Evolutionary conservation across 768 basidiomycete genomes (phyloP).

Genomic region (Ephemerocybe angulata): DNA sequence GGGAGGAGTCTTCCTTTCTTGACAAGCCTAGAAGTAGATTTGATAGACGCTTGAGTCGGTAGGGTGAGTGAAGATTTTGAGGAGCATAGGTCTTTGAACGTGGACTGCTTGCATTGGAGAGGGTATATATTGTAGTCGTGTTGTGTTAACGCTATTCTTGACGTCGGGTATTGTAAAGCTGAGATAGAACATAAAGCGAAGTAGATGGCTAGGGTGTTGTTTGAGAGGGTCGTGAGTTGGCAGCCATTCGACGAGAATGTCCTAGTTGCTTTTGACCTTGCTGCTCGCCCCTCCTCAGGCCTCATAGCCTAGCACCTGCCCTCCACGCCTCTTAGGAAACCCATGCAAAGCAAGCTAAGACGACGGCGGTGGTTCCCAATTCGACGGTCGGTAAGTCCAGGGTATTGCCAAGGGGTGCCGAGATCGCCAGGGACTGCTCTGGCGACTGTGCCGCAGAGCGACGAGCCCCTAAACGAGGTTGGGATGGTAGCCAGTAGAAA

Average conservation of each 20-base stretch:
- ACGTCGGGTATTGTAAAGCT: too few relatives aligned
- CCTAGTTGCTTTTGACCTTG: not conserved
- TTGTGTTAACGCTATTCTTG: too few relatives aligned
- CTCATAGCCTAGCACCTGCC: slow-evolving; percentile 9
- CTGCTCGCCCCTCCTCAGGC: not conserved
- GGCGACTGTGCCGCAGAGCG: slow-evolving; percentile 6
- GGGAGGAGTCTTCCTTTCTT: too few relatives aligned
- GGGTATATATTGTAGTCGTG: too few relatives aligned
- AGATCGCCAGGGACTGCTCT: slow-evolving; percentile 20
- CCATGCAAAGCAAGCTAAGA: slow-evolving; percentile 38
- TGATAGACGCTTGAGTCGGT: too few relatives aligned
- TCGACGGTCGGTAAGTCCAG: slow-evolving; percentile 40
- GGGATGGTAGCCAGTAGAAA: not conserved
- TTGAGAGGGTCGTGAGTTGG: not conserved
- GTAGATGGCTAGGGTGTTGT: too few relatives aligned
- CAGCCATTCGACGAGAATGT: not conserved
- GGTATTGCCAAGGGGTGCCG: slow-evolving; percentile 35
- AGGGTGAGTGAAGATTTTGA: too few relatives aligned
- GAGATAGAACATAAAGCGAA: too few relatives aligned
- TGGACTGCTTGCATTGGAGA: too few relatives aligned
- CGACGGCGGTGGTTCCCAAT: slow-evolving; percentile 34
- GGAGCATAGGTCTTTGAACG: too few relatives aligned
- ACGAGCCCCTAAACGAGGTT: slow-evolving; percentile 10
- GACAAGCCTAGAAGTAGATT: too few relatives aligned
- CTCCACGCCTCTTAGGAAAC: slow-evolving; percentile 26